Evolutionary conservation across 805 yeast species (phyloP).

Genomic region (Hanseniaspora pseudoguilliermondii): DNA sequence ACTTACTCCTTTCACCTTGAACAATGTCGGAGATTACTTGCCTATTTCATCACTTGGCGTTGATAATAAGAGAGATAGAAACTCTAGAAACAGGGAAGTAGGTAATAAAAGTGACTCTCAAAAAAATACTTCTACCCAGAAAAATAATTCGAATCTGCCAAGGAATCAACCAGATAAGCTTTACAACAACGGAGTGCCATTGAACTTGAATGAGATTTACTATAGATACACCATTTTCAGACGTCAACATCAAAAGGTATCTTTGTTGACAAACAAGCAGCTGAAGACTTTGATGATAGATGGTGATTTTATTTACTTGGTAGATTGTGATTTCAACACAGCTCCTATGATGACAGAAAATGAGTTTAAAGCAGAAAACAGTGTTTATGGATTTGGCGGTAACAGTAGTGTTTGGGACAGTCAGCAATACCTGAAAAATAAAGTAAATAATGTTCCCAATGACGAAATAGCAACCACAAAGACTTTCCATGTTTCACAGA

Average conservation of each 20-base stretch:
- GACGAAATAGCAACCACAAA: conserved; percentile 47
- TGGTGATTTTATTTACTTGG: conserved; percentile 72
- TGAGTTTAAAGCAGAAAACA: conserved; percentile 38
- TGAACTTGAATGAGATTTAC: conserved; percentile 40
- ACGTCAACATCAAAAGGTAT: conserved; percentile 55
- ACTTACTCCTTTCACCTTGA: conserved; percentile 26
- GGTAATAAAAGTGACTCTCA: neutral
- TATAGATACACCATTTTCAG: conserved; percentile 82
- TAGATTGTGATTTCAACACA: neutral
- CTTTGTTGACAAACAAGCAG: conserved; percentile 57
- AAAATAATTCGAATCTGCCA: neutral
- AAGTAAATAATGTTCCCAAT: neutral
- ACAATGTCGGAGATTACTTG: conserved; percentile 19
- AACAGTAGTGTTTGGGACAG: conserved; percentile 19
- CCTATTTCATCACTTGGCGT: neutral
- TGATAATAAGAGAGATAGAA: neutral
- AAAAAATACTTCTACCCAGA: neutral
- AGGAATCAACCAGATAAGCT: neutral
- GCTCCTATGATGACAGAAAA: neutral
- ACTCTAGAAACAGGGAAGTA: neutral
- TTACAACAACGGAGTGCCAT: neutral
- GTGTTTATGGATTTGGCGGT: conserved; percentile 74
- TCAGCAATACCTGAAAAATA: neutral
- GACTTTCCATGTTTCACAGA: conserved; percentile 72
- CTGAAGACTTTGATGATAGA: conserved; percentile 79